phyloP scores from a whole-genome alignment of 495 filamentous ascomycete species.

The Xylaria scruposa region DNA sequence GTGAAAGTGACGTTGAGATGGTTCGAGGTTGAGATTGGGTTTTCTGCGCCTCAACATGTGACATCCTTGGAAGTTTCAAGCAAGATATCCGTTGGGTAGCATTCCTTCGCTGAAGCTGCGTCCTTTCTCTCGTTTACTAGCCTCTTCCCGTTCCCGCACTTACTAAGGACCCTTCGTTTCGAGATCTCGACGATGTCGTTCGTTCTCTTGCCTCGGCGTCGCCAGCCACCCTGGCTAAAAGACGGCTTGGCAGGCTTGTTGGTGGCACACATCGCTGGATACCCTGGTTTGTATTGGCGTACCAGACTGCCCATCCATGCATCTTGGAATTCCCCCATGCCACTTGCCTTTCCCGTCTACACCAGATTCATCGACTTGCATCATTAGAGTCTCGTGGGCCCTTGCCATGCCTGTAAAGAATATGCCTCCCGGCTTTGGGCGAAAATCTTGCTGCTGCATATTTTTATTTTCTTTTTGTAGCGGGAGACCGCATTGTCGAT shows the following conservation, averaged over 20 bases:
- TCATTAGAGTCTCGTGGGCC: slow-evolving; percentile 12
- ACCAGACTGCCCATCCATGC: slow-evolving; percentile 30
- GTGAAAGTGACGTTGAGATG: background rate
- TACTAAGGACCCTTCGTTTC: background rate
- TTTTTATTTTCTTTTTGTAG: slow-evolving; percentile 31
- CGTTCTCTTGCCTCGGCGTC: slow-evolving; percentile 5
- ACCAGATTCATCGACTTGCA: slow-evolving; percentile 42
- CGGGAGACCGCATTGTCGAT: slow-evolving; percentile 27
- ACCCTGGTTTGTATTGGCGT: slow-evolving; percentile 1
- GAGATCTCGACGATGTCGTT: slow-evolving; percentile 10
- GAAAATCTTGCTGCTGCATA: slow-evolving; percentile 30
- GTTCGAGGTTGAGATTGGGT: slow-evolving; percentile 10
- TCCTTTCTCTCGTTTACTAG: background rate
- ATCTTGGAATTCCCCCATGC: slow-evolving; percentile 36
- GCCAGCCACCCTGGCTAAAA: slow-evolving; percentile 13
- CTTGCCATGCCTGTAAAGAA: background rate
- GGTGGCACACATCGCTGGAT: slow-evolving; percentile 19
- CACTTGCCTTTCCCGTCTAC: slow-evolving; percentile 34
- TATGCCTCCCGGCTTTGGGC: slow-evolving; percentile 22
- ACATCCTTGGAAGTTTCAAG: slow-evolving; percentile 1
- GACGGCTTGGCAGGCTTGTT: slow-evolving; percentile 20
- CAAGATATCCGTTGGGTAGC: slow-evolving; percentile 5
- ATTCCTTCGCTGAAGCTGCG: slow-evolving; percentile 2
- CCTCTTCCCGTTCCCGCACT: background rate
- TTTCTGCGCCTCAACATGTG: background rate